Conservation (phyloP, 1,284 basidiomycete genomes). For the Salmacisia buchloeana region DNA sequence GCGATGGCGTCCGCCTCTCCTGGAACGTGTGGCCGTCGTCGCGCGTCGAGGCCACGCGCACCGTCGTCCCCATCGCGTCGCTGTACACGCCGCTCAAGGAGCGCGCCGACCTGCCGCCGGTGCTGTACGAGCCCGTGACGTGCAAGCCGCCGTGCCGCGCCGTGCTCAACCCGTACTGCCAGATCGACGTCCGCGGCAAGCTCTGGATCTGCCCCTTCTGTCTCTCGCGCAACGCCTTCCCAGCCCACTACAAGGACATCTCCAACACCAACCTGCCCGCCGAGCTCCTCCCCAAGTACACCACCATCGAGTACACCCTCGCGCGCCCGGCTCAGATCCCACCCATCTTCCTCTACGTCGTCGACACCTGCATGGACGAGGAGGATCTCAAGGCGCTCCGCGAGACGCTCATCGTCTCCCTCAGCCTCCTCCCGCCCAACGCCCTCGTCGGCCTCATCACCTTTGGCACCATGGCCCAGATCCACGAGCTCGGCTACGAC, state of each 20-base stretch:
- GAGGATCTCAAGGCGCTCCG: constrained; percentile 91
- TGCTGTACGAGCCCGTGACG: constrained; percentile 95
- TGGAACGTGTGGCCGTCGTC: constrained; percentile 99
- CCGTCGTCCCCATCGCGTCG: constrained; percentile 93
- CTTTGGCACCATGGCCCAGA: constrained; percentile 96
- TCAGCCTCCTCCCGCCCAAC: constrained; percentile 85
- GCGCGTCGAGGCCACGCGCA: constrained; percentile 92
- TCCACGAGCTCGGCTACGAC: constrained; percentile 94
- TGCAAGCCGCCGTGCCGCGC: constrained; percentile 97
- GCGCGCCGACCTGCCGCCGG: constrained; percentile 88
- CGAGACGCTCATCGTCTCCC: constrained; percentile 84
- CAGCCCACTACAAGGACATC: constrained; percentile 98
- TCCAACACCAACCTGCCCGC: constrained; percentile 93
- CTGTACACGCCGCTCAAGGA: constrained; percentile 96
- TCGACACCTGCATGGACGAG: constrained; percentile 94
- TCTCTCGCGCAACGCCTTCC: constrained; percentile 90
- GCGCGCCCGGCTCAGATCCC: constrained; percentile 83
- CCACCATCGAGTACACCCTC: constrained; percentile 97
- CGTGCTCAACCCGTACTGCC: constrained; percentile 95
- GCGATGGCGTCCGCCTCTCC: constrained; percentile 57
- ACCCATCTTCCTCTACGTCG: constrained; percentile 92
- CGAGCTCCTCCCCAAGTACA: constrained; percentile 94
- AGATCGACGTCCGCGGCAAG: constrained; percentile 96
- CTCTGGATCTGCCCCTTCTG: constrained; percentile 99
- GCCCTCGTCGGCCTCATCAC: constrained; percentile 94